Evolutionary conservation across 352 stramenopile species (phyloP), one percentile per base, ranked within the genome.

Genomic region (Globisporangium rhizosaccharum): DNA sequence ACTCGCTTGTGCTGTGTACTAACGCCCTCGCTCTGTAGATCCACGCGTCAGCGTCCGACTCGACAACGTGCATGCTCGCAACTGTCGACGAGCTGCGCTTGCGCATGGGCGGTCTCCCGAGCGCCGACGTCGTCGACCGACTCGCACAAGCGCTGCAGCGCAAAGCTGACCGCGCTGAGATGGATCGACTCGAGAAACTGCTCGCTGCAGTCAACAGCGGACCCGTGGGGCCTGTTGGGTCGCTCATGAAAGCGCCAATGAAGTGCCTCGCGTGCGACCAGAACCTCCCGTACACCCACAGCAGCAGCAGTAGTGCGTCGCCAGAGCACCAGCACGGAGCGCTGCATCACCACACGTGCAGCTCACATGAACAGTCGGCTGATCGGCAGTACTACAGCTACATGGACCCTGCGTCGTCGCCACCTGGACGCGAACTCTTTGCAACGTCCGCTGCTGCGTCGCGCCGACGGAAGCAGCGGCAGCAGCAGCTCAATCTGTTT

Each of bases 191-290:
- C 9, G 57, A 70, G 58, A 73, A 62, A 66, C 52, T 79, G 25
- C 53, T 80, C 12, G 59, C 73, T 17, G 65, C 50, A 11, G 53
- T 60, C 30, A 75, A 71, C 36, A 67, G 55, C 14, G 28, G 37
- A 9, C 12, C 48, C 0, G 51, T 49, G 12, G 37, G 28, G 11
- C 65, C 66, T 9, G 51, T 68, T 12, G 65, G 66, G 8, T 83
- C 65, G 8, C 58, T 89, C 10, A 72, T 72, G 33, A 87, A 87
- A 56, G 73, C 72, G 9, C 76, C 79, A 1, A 71, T 82, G 57
- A 71, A 73, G 14, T 89, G 79, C 52, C 54, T 89, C 33, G 85
- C 76, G 10, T 87, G 79, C 37, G 76, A 89, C 50, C 76, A 87
- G 52, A 67, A 66, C 25, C 63, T 87, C 15, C 75, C 67, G 15